phyloP scores from a whole-genome alignment of 1,139 yeast species.

The Yamadazyma epiphylla region DNA sequence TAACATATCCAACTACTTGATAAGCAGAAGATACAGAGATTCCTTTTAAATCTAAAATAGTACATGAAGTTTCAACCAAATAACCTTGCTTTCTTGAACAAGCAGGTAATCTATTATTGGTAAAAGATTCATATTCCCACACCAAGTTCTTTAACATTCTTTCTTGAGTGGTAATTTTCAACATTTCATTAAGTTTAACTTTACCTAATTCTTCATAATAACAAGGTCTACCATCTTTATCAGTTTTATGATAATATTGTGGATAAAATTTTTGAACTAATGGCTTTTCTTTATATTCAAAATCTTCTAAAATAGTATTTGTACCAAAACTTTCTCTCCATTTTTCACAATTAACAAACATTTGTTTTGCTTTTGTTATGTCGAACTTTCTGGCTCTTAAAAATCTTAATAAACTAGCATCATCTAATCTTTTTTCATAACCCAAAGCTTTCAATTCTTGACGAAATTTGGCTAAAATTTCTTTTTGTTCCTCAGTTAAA shows the following conservation, averaged over 20 bases:
- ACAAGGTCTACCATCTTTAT: conserved; percentile 94
- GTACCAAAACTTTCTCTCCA: conserved; percentile 90
- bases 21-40: conserved; percentile 81
- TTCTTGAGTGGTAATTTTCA: conserved; percentile 90
- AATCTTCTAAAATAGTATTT: conserved; percentile 80
- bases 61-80: conserved; percentile 92
- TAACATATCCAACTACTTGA: conserved; percentile 82
- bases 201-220: conserved; percentile 91
- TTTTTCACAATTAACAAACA: conserved; percentile 84
- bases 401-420: conserved; percentile 84
- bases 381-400: conserved; percentile 95
- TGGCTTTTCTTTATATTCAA: conserved; percentile 87
- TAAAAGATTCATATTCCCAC: conserved; percentile 96
- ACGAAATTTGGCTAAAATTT: conserved; percentile 56
- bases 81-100: conserved; percentile 79
- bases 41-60: conserved; percentile 92
- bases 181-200: conserved; percentile 86
- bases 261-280: conserved; percentile 88
- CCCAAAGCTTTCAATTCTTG: conserved; percentile 59
- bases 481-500: conserved; percentile 65
- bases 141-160: conserved; percentile 94
- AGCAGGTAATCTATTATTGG: conserved; percentile 83
- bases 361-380: conserved; percentile 67
- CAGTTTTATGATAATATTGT: conserved; percentile 95
- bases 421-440: conserved; percentile 74